These are phyloP conservation scores for Pythium utonaiense DNA, from an alignment of 352 stramenopile species.

Conservation along the genomic window DNA sequence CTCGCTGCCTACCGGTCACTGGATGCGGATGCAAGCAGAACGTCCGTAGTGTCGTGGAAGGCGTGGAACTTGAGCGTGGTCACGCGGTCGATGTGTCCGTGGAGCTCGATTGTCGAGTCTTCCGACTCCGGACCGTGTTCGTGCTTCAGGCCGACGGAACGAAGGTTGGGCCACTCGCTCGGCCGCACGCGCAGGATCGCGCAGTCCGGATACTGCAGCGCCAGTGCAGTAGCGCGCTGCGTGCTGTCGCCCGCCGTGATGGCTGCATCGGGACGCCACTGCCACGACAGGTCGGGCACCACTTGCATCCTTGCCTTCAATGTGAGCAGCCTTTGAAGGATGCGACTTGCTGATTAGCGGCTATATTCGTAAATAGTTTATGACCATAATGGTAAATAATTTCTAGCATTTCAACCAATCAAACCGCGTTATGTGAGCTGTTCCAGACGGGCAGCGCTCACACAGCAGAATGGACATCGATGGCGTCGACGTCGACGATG, in stretches of 20 bases:
- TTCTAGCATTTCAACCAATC: constrained; percentile 7
- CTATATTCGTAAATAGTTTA: background rate
- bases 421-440: background rate
- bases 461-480: constrained; percentile 21
- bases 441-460: background rate
- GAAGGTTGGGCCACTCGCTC: constrained; percentile 14
- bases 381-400: background rate
- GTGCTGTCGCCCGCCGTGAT: constrained; percentile 17
- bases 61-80: constrained; percentile 33
- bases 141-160: background rate
- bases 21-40: constrained; percentile 58
- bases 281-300: constrained; percentile 32
- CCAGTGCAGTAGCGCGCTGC: constrained; percentile 24
- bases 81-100: constrained; percentile 45
- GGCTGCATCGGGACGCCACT: constrained; percentile 34
- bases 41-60: constrained; percentile 15
- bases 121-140: constrained; percentile 27
- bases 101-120: constrained; percentile 43
- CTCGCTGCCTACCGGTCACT: constrained; percentile 46
- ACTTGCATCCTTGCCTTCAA: constrained; percentile 35
- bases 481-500: constrained; percentile 16
- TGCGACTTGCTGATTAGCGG: background rate
- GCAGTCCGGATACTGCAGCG: constrained; percentile 47
- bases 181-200: constrained; percentile 43
- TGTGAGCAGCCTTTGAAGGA: background rate